Conservation (phyloP, 2,329 filamentous ascomycete species). For the Fusarium brachygibbosum region DNA sequence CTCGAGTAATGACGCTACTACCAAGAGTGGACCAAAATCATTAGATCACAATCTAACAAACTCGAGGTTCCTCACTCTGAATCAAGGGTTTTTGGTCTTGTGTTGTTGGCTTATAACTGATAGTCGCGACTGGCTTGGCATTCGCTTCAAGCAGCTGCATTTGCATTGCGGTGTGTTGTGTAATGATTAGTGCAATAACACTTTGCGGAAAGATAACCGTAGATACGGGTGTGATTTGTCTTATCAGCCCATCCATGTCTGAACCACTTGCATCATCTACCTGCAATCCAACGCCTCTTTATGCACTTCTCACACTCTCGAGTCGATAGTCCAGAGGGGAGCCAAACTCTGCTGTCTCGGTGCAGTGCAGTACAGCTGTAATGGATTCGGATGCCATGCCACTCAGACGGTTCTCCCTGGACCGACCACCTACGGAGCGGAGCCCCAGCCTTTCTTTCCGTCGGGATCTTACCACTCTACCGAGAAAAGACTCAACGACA, state of each 20-base stretch:
- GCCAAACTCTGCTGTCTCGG: constrained; percentile 1
- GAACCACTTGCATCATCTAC: constrained; percentile 6
- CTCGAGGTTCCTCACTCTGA: constrained; percentile 12
- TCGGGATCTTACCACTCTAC: constrained; percentile 34
- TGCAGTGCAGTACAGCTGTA: constrained; percentile 2
- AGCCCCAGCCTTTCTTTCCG: constrained; percentile 23
- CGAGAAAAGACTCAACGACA: constrained; percentile 17
- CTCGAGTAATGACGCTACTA: constrained; percentile 16
- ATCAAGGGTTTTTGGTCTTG: constrained; percentile 24
- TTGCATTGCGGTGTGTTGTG: constrained; percentile 35
- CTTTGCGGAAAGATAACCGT: constrained; percentile 26
- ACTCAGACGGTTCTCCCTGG: constrained; percentile 8
- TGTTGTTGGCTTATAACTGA: constrained; percentile 23
- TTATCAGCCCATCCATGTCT: constrained; percentile 41
- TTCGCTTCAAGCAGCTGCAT: constrained; percentile 10
- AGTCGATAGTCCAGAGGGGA: not conserved
- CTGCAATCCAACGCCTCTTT: constrained; percentile 6
- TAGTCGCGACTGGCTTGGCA: constrained; percentile 37
- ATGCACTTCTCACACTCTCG: constrained; percentile 6
- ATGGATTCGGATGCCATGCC: constrained; percentile 2
- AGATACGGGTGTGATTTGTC: constrained; percentile 17
- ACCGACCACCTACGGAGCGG: constrained; percentile 10
- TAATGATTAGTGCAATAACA: constrained; percentile 6
- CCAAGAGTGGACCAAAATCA: constrained; percentile 13
- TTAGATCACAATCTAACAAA: constrained; percentile 6